These are phyloP conservation scores for Mortierella polycephala DNA, from an alignment of 371 early-diverging fungal species.

Conservation along the genomic window DNA sequence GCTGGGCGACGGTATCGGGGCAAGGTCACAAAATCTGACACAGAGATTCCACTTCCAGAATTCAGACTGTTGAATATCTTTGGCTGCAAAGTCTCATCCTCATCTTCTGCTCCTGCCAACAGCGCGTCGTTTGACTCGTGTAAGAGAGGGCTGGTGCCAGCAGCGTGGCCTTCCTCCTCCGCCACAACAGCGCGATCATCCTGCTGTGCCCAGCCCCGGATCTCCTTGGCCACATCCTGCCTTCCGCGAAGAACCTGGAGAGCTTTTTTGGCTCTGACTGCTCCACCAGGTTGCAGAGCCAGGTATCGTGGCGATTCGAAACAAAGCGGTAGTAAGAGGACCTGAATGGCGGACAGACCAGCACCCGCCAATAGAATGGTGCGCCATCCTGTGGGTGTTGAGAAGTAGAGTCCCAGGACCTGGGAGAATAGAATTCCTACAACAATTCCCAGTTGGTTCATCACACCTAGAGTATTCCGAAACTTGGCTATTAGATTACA, in stretches of 20 bases:
- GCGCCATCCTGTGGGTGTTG: constrained; percentile 73
- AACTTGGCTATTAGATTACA: not conserved
- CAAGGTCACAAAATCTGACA: constrained; percentile 54
- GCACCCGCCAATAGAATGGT: constrained; percentile 67
- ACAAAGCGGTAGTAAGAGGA: constrained; percentile 71
- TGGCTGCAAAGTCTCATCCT: constrained; percentile 18
- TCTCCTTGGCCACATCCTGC: constrained; percentile 70
- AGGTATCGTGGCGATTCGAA: constrained; percentile 86
- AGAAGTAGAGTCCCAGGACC: constrained; percentile 68
- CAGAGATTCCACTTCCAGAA: constrained; percentile 26
- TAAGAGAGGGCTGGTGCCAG: constrained; percentile 23
- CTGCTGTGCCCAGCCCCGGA: constrained; percentile 67
- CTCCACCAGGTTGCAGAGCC: constrained; percentile 62
- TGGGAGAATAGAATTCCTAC: constrained; percentile 83
- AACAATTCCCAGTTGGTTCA: constrained; percentile 89
- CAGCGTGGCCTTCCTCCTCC: constrained; percentile 36
- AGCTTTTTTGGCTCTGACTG: constrained; percentile 63
- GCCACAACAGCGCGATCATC: constrained; percentile 55
- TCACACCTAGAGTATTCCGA: constrained; percentile 33
- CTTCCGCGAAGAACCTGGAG: constrained; percentile 69
- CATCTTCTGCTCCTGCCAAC: constrained; percentile 14
- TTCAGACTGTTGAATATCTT: constrained; percentile 8
- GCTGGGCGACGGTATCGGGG: constrained; percentile 70
- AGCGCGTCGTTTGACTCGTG: constrained; percentile 33
- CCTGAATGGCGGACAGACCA: constrained; percentile 70